Base-by-base conservation (phyloP, 23 red algal genomes). In the Gracilaria caudata region DNA sequence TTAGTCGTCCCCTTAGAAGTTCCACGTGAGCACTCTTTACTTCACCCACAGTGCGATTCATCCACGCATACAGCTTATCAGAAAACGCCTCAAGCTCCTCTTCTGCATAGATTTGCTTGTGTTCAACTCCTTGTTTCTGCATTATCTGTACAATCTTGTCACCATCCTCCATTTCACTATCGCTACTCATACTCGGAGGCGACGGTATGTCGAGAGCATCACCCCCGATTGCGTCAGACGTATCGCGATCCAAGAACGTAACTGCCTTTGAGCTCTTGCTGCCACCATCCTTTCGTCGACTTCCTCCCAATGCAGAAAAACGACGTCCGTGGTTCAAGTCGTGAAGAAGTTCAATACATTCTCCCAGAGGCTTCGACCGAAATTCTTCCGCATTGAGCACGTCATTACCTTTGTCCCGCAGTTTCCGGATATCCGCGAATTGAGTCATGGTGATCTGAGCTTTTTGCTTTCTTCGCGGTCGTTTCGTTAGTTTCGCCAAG, bases 381-480 rank as follows among this genome's bases (percentile, higher is more conserved):
- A 89, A 89, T 49, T 89, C 85, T 51, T 78, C 74, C 12, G 72
- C 85, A 66, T 89, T 36, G 38, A 89, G 72, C 60, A 89, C 85
- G 10, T 89, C 73, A 60, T 78, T 77, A 2, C 85, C 85, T 58
- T 64, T 89, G 32, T 79, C 39, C 14, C 68, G 40, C 33, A 89
- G 59, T 66, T 79, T 40, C 34, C 64, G 41, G 46, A 89, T 78
- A 20, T 89, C 73, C 3, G 85, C 85, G 59, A 89, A 89, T 89
- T 89, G 85, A 68, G 85, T 89, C 85, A 89, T 89, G 26, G 85
- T 89, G 51, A 89, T 49, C 35, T 89, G 85, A 6, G 71, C 85
- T 44, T 33, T 40, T 36, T 79, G 51, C 68, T 55, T 68, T 33
- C 55, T 46, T 72, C 66, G 63, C 16, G 63, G 60, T 4, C 77